phyloP scores from a whole-genome alignment of 176 grass and related monocot species.

The Avena eriantha region DNA sequence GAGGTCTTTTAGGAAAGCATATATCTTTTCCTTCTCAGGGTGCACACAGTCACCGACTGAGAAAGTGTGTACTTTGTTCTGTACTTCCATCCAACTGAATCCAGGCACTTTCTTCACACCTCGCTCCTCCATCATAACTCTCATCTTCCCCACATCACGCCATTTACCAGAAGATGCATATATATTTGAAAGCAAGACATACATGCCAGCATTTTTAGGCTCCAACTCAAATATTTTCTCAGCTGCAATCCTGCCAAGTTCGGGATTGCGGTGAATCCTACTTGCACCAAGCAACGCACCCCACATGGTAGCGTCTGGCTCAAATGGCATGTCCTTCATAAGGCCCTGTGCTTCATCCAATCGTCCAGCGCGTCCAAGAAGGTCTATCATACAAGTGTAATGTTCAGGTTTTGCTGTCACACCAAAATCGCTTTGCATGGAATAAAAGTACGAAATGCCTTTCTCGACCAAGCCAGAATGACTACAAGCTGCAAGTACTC shows the following conservation, averaged over 20 bases:
- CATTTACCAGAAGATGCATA: conserved; percentile 89
- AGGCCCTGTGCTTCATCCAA: conserved; percentile 81
- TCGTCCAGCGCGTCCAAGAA: conserved; percentile 84
- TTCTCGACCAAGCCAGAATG: conserved; percentile 86
- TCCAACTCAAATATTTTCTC: conserved; percentile 94
- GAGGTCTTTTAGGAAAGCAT: conserved; percentile 81
- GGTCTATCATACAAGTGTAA: conserved; percentile 95
- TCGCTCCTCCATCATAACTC: conserved; percentile 75
- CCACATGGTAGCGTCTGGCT: conserved; percentile 89
- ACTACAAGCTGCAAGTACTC: conserved; percentile 86
- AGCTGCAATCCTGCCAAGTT: conserved; percentile 79
- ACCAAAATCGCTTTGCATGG: conserved; percentile 71
- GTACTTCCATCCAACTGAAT: conserved; percentile 95
- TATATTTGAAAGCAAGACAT: conserved; percentile 94
- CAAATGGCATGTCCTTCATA: conserved; percentile 82
- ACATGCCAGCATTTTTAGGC: conserved; percentile 91
- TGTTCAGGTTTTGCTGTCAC: conserved; percentile 81
- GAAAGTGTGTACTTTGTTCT: conserved; percentile 86
- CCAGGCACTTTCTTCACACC: conserved; percentile 85
- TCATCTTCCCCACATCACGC: conserved; percentile 79
- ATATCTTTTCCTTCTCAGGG: conserved; percentile 88
- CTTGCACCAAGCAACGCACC: conserved; percentile 93
- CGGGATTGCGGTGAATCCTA: conserved; percentile 84
- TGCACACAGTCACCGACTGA: conserved; percentile 75
- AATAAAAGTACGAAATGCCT: conserved; percentile 86